A percentile compares a stretch with the other conserved stretches of the same genome.
phyloP scores from a whole-genome alignment of 805 yeast species.

The Candida boidinii region DNA sequence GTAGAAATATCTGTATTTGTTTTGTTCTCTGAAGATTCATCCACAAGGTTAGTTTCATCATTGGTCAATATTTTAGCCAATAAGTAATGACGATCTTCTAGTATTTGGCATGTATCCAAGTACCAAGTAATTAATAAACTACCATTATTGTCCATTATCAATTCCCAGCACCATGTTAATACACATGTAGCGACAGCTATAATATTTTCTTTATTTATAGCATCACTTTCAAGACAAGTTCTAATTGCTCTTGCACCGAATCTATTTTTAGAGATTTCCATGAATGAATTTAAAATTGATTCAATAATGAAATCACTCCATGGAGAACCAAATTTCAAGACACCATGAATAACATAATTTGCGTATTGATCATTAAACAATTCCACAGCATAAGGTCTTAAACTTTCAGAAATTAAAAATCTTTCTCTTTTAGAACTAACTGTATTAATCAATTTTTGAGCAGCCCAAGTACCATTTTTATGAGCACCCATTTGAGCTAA shows the following conservation, averaged over 20 bases:
- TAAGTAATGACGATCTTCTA: conserved; percentile 56
- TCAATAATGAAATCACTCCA: conserved; percentile 87
- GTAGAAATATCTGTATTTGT: not conserved
- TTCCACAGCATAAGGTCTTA: conserved; percentile 76
- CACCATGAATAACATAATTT: conserved; percentile 91
- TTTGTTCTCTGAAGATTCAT: conserved; percentile 1
- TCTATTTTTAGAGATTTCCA: conserved; percentile 77
- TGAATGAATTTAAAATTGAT: conserved; percentile 65
- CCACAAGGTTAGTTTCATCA: conserved; percentile 6
- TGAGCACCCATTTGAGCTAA: conserved; percentile 90
- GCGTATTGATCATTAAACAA: conserved; percentile 94
- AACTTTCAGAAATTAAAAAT: conserved; percentile 54
- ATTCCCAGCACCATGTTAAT: conserved; percentile 65
- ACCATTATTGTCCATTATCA: conserved; percentile 81
- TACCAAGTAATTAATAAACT: conserved; percentile 89
- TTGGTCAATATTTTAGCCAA: conserved; percentile 26
- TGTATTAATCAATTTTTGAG: conserved; percentile 84
- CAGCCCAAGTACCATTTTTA: conserved; percentile 99
- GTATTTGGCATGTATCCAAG: conserved; percentile 64
- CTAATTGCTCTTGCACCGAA: conserved; percentile 94
- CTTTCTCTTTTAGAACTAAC: conserved; percentile 52
- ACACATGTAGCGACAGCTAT: conserved; percentile 70
- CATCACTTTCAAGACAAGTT: conserved; percentile 80
- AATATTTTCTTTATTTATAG: conserved; percentile 58
- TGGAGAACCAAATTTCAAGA: conserved; percentile 77